Base-by-base conservation (phyloP, 192 early-diverging fungal genomes). In the Coemansia sp. region DNA sequence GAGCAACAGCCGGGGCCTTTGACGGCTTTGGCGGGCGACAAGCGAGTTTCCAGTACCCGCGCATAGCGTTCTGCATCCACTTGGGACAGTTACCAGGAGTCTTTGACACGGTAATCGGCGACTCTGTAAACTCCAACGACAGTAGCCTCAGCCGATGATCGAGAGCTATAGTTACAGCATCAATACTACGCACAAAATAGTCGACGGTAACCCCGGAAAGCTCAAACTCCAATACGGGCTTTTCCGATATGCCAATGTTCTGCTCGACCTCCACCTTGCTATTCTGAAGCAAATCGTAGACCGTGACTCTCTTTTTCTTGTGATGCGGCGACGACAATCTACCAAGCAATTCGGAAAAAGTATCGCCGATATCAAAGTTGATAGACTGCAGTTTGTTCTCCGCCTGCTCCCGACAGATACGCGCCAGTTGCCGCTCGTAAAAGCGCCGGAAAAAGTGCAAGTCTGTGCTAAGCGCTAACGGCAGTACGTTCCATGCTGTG, bases 51-150 rank as follows among this genome's bases (percentile, higher is more conserved):
- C 78, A 81, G 70, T 81, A 81, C 8, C 78, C 78, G 13, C 78
- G 73, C 78, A 81, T 81, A 3, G 78, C 70, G 39, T 81, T 81
- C 67, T 73, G 70, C 59, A 81, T 62, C 78, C 78, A 81, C 70
- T 67, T 76, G 52, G 78, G 78, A n/a, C 59, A 67, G 19, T 64
- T 67, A 1, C 66, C 74, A 3, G 78, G 70, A 7, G 47, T 43
- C 13, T 50, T 58, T 1, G 74, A 32, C 17, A 81, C 67, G 4
- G 74, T 59, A 0, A 81, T 46, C 13, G 78, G 78, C 26, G 74
- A 28, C 64, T 73, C 67, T 3, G 63, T 76, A 38, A 67, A 44
- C 8, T 64, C 70, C 13, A 81, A 43, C 28, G 74, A 76, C 19
- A 81, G 55, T 38, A 81, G 32, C 21, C 78, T 58, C 53, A 81